Base-by-base conservation (phyloP, 352 stramenopile species). In the Elongisporangium senticosum region DNA sequence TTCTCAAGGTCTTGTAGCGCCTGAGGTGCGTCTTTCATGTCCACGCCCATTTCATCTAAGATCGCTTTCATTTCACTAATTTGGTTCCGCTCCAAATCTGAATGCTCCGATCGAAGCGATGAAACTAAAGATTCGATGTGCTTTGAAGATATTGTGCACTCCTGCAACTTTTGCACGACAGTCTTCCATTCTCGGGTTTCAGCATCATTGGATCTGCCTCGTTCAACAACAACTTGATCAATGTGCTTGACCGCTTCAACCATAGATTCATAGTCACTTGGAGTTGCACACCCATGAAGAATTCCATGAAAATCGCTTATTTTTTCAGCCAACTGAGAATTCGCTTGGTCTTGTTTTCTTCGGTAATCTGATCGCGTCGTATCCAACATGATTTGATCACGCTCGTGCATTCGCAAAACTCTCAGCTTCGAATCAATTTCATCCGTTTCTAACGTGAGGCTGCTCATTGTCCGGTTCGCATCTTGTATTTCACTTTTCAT, bases 1-100 rank as follows among this genome's bases (percentile, higher is more conserved):
- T 75, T 76, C 51, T 95, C 79, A 4, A 84, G 71, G 24, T 77
- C 63, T 17, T 75, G 63, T 5, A 92, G 49, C 8, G 71, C 74
- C 4, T 61, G 56, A 28, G 93, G 81, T 7, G 82, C 78, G 40
- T 78, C 68, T 49, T 61, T 58, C 14, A 90, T 7, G 39, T 79
- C 71, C 26, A 76, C 64, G 17, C 67, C 70, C 7, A 89, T 53
- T 26, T 83, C 78, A 10, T 72, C 65, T 5, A 93, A 56, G n/a
- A 80, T 64, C 28, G 56, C 59, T 55, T 78, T 77, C 33, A 93
- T 59, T 0, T 75, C 64, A 24, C 62, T 69, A 33, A 93, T 65
- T n/a, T 86, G 61, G 10, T 74, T 67, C 3, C 72, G 68, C 58
- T 90, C 83, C 2, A 91, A 72, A 5, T 75, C 65, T 20, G 61